phyloP scores from a whole-genome alignment of 345 rosid genomes.

The Bretschneidera sinensis region DNA sequence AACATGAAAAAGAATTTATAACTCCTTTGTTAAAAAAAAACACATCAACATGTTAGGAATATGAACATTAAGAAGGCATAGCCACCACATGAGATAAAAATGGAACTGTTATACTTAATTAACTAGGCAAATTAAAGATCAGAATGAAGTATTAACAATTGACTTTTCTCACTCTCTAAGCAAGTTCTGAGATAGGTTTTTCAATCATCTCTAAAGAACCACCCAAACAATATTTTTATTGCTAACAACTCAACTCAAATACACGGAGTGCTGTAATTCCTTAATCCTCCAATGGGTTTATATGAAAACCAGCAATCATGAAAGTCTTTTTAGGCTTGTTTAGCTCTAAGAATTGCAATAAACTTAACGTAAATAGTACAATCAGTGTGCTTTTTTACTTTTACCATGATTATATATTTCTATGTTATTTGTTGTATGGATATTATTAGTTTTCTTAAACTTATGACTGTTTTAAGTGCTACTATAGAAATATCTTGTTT shows the following conservation, averaged over 20 bases:
- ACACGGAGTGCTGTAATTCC: background rate
- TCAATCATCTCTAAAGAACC: too few relatives aligned
- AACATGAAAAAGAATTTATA: constrained; percentile 96
- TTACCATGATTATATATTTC: too few relatives aligned
- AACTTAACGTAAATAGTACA: background rate
- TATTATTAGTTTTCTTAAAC: too few relatives aligned
- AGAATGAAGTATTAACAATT: background rate
- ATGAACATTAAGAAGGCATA: background rate
- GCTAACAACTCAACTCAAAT: background rate
- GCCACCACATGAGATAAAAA: background rate
- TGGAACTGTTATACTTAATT: constrained; percentile 5
- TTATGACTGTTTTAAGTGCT: too few relatives aligned
- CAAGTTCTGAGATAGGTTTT: background rate
- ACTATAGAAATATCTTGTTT: too few relatives aligned
- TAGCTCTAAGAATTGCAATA: background rate
- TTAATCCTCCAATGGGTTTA: too few relatives aligned
- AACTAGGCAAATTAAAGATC: background rate
- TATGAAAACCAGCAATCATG: too few relatives aligned
- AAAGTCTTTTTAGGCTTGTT: too few relatives aligned
- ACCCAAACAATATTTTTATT: background rate
- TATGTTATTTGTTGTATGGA: too few relatives aligned
- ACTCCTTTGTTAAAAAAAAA: constrained; percentile 63
- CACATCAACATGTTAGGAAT: constrained; percentile 19
- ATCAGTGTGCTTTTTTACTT: too few relatives aligned
- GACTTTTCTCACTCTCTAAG: background rate